Base-by-base conservation (phyloP, 2,329 filamentous ascomycete genomes). In the Fusarium fujikuroi region DNA sequence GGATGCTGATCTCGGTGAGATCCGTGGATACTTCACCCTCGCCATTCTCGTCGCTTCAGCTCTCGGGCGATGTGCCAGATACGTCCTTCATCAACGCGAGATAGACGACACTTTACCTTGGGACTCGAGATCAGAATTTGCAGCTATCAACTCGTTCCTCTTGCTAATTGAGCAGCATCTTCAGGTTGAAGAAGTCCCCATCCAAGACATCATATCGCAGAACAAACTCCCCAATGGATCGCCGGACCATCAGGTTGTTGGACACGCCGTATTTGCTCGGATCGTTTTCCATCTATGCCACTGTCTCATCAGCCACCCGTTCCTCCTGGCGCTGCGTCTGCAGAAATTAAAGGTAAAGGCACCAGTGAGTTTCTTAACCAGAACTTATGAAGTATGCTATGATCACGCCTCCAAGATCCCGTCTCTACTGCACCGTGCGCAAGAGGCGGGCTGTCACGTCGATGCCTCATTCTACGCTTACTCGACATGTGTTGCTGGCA, bases 331-430 rank as follows among this genome's bases (percentile, higher is more conserved):
- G 5, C 5, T 57, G 4, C 53, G 53, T 8, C 11, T 57, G 1
- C 6, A 57, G 0, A 43, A 34, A 0, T 1, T 44, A 0, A 43
- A 43, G 3, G 43, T 44, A 0, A 34, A 44, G 4, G 39, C 53
- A 7, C 53, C 53, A 2, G n/a, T 40, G 9, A 57, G 28, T 14
- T 57, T 57, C n/a, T 8, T 57, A 5, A 34, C 54, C 12, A 34
- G 28, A 14, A 34, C 54, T 0, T 57, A 44, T 16, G 30, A 34
- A 15, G n/a, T 16, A 2, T 44, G 54, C 3, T 34, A 28, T 15
- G 54, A 57, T 4, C 54, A 57, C 18, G 40, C 54, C 10, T 44
- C n/a, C 12, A 44, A 34, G n/a, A 44, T 44, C 30, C 28, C 30
- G 1, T 32, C 39, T 7, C 30, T 57, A 2, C 15, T 57, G 2